phyloP scores from a whole-genome alignment of 257 asterid genomes.

The Plantago elongata region DNA sequence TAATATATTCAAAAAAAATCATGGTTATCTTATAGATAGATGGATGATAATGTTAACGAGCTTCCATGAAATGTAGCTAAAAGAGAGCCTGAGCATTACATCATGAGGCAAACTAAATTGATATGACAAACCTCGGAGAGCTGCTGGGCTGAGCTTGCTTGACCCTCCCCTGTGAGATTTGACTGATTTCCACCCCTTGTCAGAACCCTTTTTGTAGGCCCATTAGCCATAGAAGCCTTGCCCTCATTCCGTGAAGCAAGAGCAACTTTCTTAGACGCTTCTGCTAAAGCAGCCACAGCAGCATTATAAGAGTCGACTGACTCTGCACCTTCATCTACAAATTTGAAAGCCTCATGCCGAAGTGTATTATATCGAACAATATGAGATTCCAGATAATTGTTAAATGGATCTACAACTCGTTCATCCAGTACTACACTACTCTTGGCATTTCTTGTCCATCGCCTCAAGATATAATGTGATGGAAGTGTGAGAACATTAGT shows the following conservation, averaged over 20 bases:
- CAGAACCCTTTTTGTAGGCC: constrained; percentile 36
- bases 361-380: constrained; percentile 82
- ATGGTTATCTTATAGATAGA: background rate
- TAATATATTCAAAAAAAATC: background rate
- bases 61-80: background rate
- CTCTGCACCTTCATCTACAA: constrained; percentile 80
- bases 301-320: constrained; percentile 51
- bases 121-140: constrained; percentile 66
- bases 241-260: constrained; percentile 50
- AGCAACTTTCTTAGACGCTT: constrained; percentile 67
- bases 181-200: constrained; percentile 26
- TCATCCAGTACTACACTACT: constrained; percentile 71
- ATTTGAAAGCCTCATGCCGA: constrained; percentile 81
- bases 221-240: constrained; percentile 42
- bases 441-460: constrained; percentile 94
- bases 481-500: constrained; percentile 94
- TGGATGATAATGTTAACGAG: background rate
- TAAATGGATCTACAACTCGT: constrained; percentile 45
- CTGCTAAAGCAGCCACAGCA: constrained; percentile 71
- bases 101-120: constrained; percentile 8
- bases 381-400: constrained; percentile 87
- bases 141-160: constrained; percentile 46
- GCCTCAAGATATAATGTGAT: constrained; percentile 66
- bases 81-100: too few relatives aligned
- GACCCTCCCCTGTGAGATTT: constrained; percentile 31